phyloP scores from a whole-genome alignment of 202 grass and related monocot species.

The Schoenoplectus triqueter region DNA sequence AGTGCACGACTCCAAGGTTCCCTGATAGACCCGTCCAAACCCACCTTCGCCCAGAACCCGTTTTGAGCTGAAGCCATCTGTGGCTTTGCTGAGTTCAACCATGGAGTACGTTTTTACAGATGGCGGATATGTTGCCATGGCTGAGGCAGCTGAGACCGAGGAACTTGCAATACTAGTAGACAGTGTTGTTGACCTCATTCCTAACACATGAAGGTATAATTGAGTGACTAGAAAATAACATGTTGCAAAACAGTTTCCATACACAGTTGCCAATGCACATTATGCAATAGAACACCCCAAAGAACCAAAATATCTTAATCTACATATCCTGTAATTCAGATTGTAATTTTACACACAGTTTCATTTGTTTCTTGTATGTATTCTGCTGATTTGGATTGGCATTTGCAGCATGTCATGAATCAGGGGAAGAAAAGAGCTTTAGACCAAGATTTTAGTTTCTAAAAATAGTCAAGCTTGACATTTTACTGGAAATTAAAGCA shows the following conservation, averaged over 20 bases:
- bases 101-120: conserved; percentile 76
- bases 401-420: neutral
- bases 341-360: conserved; percentile 23
- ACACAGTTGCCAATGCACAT: conserved; percentile 1
- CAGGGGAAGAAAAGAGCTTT: neutral
- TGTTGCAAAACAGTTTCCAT: neutral
- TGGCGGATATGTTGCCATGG: conserved; percentile 50
- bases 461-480: neutral
- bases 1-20: conserved; percentile 61
- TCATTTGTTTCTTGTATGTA: neutral
- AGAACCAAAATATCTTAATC: neutral
- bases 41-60: conserved; percentile 87
- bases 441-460: neutral
- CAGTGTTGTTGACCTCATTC: conserved; percentile 56
- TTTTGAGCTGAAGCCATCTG: conserved; percentile 69
- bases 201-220: conserved; percentile 37
- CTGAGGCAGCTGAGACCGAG: conserved; percentile 61
- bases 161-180: conserved; percentile 70
- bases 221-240: neutral
- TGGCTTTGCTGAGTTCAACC: conserved; percentile 76
- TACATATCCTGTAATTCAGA: conserved; percentile 15
- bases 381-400: neutral
- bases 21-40: conserved; percentile 87
- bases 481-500: neutral
- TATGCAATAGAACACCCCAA: too few species aligned